These are phyloP conservation scores for Xylariaceae sp. DNA, from an alignment of 2,329 filamentous ascomycete species.

Conservation along the genomic window DNA sequence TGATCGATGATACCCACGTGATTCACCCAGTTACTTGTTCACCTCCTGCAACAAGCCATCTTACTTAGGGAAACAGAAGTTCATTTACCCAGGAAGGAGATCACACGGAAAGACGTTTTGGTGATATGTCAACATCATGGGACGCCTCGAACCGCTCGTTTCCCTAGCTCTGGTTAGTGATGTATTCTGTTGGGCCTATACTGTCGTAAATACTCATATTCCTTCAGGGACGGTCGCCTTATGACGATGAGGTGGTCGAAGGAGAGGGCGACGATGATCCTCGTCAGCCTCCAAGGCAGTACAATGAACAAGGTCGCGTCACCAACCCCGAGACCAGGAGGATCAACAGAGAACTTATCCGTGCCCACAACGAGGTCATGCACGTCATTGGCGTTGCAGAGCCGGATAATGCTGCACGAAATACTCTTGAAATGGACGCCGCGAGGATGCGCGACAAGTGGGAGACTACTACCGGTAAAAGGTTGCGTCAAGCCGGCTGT, in stretches of 20 bases:
- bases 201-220: constrained; percentile 1
- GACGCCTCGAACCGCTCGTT: constrained; percentile 52
- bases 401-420: constrained; percentile 45
- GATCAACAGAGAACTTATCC: constrained; percentile 54
- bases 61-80: too few relatives aligned
- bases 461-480: constrained; percentile 44
- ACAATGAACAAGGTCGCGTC: constrained; percentile 53
- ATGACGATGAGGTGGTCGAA: constrained; percentile 49
- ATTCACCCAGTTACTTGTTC: too few relatives aligned
- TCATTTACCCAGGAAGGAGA: too few relatives aligned
- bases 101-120: too few relatives aligned
- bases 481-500: constrained; percentile 34
- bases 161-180: constrained; percentile 51
- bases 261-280: constrained; percentile 44
- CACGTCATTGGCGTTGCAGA: constrained; percentile 59
- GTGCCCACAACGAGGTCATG: constrained; percentile 62
- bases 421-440: constrained; percentile 35
- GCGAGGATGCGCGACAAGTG: constrained; percentile 43
- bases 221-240: constrained; percentile 54
- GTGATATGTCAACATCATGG: constrained; percentile 43
- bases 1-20: too few relatives aligned
- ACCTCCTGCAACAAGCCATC: not conserved
- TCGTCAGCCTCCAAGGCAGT: constrained; percentile 44
- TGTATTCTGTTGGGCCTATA: not conserved
- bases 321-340: constrained; percentile 51